Percentiles rank a stretch among this genome's conserved stretches.
phyloP scores from a whole-genome alignment of 441 rosid genomes.

The Eugenia klotzschiana region DNA sequence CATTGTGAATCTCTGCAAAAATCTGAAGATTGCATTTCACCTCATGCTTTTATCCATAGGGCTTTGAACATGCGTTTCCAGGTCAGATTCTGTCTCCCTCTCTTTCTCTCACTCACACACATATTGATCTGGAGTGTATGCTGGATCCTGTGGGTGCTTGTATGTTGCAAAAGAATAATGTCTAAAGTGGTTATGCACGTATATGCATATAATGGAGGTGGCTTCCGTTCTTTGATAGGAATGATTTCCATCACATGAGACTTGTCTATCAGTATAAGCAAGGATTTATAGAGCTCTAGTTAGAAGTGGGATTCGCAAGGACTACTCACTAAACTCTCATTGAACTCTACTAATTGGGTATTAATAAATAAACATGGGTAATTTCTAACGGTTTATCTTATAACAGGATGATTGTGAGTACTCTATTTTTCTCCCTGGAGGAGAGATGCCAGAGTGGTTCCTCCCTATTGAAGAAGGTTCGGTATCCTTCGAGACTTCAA shows the following conservation, averaged over 20 bases:
- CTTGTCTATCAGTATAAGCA: too few species aligned
- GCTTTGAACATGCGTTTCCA: not conserved
- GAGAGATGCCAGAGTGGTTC: too few species aligned
- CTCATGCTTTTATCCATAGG: not conserved
- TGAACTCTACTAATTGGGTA: not conserved
- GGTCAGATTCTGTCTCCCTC: not conserved
- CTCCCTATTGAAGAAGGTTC: too few species aligned
- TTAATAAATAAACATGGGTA: not conserved
- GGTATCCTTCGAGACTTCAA: not conserved
- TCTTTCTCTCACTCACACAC: not conserved
- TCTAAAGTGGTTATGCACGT: not conserved
- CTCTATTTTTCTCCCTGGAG: not conserved
- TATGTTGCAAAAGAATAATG: not conserved
- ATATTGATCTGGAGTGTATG: not conserved
- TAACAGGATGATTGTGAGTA: not conserved
- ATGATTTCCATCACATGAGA: too few species aligned
- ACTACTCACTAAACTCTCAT: rapidly evolving
- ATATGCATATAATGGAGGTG: not conserved
- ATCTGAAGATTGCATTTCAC: not conserved
- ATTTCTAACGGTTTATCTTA: not conserved
- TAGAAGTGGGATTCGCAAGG: not conserved
- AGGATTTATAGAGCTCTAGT: not conserved
- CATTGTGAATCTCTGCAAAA: too few species aligned
- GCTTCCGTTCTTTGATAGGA: not conserved
- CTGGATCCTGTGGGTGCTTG: rapidly evolving